Conservation (phyloP, 768 basidiomycete genomes). For the Lentinula raphanica region DNA sequence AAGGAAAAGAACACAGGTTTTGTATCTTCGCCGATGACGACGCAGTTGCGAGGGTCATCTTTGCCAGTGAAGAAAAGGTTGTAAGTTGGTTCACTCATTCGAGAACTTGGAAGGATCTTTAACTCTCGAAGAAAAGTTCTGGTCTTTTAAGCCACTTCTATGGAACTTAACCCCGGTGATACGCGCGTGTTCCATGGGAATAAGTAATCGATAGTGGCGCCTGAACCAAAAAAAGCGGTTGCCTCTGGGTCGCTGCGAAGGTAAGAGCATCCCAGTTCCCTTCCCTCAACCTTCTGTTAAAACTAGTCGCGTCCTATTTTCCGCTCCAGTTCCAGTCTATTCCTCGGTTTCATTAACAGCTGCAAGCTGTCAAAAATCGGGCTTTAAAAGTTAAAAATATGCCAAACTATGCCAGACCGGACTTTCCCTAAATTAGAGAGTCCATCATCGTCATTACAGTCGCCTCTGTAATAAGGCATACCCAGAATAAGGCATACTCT, state of each 20-base stretch:
- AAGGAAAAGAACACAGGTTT: conserved; percentile 61
- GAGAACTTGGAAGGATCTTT: conserved; percentile 1
- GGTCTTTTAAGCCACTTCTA: conserved; percentile 35
- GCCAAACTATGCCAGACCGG: conserved; percentile 6
- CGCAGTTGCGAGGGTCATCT: conserved; percentile 63
- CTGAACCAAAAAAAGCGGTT: conserved; percentile 31
- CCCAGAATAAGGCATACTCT: no score
- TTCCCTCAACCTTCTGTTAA: not conserved
- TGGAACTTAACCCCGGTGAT: conserved; percentile 44
- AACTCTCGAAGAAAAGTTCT: conserved; percentile 14
- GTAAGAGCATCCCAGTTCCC: not conserved
- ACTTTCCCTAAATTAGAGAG: not conserved
- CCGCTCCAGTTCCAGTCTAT: not conserved
- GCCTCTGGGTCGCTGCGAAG: not conserved
- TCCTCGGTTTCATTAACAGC: not conserved
- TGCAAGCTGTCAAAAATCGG: not conserved
- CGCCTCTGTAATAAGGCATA: no score
- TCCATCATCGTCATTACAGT: no score
- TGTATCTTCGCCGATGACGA: conserved; percentile 61
- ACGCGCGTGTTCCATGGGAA: conserved; percentile 47
- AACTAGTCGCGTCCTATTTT: not conserved
- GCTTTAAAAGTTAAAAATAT: conserved; percentile 2
- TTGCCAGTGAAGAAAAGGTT: conserved; percentile 65
- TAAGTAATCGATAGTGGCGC: conserved; percentile 47
- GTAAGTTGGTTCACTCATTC: conserved; percentile 34